These are phyloP conservation scores for Penicillium ucsense DNA, from an alignment of 495 filamentous ascomycete genomes.

Conservation along the genomic window DNA sequence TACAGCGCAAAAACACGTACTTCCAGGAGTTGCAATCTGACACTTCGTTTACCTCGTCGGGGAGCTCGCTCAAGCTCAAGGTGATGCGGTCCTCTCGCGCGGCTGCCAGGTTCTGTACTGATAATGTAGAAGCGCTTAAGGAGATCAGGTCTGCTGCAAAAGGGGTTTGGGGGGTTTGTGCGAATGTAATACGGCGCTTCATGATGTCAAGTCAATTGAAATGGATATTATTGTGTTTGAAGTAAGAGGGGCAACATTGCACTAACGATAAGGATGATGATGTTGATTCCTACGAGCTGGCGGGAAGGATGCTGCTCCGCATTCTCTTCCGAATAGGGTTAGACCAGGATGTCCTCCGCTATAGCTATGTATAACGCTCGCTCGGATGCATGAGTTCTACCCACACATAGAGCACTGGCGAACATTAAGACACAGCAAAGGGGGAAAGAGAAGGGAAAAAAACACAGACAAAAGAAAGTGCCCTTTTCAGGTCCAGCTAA, in stretches of 20 bases:
- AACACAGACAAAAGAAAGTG: background rate
- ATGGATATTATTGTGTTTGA: background rate
- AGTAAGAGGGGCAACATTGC: background rate
- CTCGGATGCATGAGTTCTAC: background rate
- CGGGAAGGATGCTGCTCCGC: slow-evolving; percentile 13
- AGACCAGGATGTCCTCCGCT: slow-evolving; percentile 7
- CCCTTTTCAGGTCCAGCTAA: background rate
- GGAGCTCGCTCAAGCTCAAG: slow-evolving; percentile 62
- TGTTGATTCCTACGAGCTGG: slow-evolving; percentile 7
- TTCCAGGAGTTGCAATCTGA: background rate
- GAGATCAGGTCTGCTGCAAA: slow-evolving; percentile 52
- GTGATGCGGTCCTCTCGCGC: slow-evolving; percentile 76
- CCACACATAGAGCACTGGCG: background rate
- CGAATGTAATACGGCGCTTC: slow-evolving; percentile 77
- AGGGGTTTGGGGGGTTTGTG: slow-evolving; percentile 51
- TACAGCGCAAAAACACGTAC: too few relatives aligned
- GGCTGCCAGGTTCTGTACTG: slow-evolving; percentile 44
- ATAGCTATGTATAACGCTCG: background rate
- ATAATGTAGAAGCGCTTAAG: slow-evolving; percentile 39
- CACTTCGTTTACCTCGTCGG: slow-evolving; percentile 44
- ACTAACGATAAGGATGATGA: slow-evolving; percentile 1
- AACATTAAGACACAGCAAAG: background rate
- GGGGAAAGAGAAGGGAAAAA: background rate
- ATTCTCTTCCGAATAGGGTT: slow-evolving; percentile 14
- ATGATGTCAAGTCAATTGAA: slow-evolving; percentile 34